Evolutionary conservation across 2,329 filamentous ascomycete genomes (phyloP), one percentile per base, ranked within the genome.

Genomic region (Fusarium heterosporum): DNA sequence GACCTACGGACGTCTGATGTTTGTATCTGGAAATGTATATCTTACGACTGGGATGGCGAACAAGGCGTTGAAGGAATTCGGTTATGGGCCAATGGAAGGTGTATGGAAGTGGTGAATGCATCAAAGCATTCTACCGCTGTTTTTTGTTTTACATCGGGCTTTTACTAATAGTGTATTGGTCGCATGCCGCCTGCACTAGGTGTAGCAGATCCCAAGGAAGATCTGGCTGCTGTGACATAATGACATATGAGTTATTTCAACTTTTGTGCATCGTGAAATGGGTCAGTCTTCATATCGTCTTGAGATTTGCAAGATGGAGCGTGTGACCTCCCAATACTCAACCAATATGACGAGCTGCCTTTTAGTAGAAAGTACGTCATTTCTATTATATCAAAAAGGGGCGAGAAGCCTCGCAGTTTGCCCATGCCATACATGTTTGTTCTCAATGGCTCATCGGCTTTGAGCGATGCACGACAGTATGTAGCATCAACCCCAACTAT

Each of bases 31-130:
- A 30, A 22, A 41, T 43, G 65, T 69, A 67, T 41, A 40, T 59
- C 49, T 67, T 67, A 48, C 43, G 56, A 62, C 11, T 58, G 54
- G 56, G 54, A 53, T 45, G 65, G 68, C 54, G 66, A 55, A 45
- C 43, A 10, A 32, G 65, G 68, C 45, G 68, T 70, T 70, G 32
- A 17, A 48, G 45, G 30, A 39, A 55, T 16, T 26, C 39, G 29
- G 52, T 40, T 34, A 55, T 32, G 28, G 41, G 42, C 50, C n/a
- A 53, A 50, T 28, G 22, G 48, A 32, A 36, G 45, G 29, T 40
- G 41, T 36, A 57, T 29, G 56, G 52, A 43, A 22, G 56, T 34
- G 34, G 32, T 13, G 38, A 46, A 63, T 63, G 60, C 59, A 45
- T 49, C 49, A 43, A 49, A 40, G 40, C 16, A 47, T 30, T 51